Base-by-base conservation (phyloP, 2,329 filamentous ascomycete species). In the Aspergillus sp. region DNA sequence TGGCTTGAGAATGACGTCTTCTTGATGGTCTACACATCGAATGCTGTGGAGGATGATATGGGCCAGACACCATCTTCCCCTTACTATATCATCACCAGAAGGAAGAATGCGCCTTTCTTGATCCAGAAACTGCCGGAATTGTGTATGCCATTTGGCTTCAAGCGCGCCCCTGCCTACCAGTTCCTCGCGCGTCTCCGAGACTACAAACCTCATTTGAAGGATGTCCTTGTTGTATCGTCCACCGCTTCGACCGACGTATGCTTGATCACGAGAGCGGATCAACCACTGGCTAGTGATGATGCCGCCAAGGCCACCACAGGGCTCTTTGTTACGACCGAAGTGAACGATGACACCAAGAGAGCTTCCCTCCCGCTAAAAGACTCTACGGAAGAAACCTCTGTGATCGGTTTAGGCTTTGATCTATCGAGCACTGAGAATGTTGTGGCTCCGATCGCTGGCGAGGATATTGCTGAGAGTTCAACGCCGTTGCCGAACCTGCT, bases 1-100 rank as follows among this genome's bases (percentile, higher is more conserved):
- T 99, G 96, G 95, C 83, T 98, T 19, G 90, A 95, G 70, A 96
- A 95, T 67, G 80, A 96, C 68, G 80, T 94, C 2, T 96, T 97
- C 72, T 82, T 98, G 48, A 83, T 89, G 58, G 85, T 95, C 21
- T 89, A 97, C 75, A 91, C 90, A 1, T 83, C 86, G n/a, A 78
- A 75, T 57, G 61, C 62, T n/a, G 80, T 83, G 30, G 84, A 83
- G 62, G 82, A 83, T 58, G 83, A 84, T 41, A 81, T 82, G 56
- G 78, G 78, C 23, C 69, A 70, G 25, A 80, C 82, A 8, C 85
- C 87, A 5, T 77, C 84, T 25, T 92, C 90, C 0, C 82, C 84
- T n/a, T 96, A 92, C 70, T 89, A 96, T 72, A 81, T 96, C 57
- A 87, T 96, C 59, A 89, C 86, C 5, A 86, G 91, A 62, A 82